Percentiles rank a stretch among this genome's conserved stretches.
These are phyloP conservation scores for Marchantia polymorpha DNA, from an alignment of 225 moss, liverwort and hornwort species.

Conservation along the genomic window DNA sequence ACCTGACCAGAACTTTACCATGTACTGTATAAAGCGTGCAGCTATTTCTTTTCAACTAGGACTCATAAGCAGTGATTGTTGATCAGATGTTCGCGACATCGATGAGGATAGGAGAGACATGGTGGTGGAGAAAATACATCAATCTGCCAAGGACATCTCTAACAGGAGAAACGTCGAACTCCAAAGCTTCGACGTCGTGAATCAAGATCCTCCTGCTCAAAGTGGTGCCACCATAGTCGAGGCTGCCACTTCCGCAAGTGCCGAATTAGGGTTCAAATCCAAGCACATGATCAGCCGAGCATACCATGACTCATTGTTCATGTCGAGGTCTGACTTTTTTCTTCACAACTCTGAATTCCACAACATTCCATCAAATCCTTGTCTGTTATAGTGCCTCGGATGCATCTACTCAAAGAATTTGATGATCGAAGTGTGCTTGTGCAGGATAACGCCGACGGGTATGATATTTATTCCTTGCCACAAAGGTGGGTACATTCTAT, in stretches of 20 bases:
- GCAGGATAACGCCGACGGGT: slow-evolving; percentile 70
- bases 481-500: slow-evolving; percentile 36
- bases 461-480: slow-evolving; percentile 98
- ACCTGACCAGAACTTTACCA: neutral
- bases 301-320: slow-evolving; percentile 92
- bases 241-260: slow-evolving; percentile 59
- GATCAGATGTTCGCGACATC: slow-evolving; percentile 83
- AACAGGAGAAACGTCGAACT: slow-evolving; percentile 56
- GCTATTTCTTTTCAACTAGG: neutral
- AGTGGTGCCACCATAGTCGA: slow-evolving; percentile 60
- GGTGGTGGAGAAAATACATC: slow-evolving; percentile 60
- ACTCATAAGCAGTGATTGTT: neutral
- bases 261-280: slow-evolving; percentile 53
- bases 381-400: neutral
- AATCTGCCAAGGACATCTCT: slow-evolving; percentile 56
- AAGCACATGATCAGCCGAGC: slow-evolving; percentile 93
- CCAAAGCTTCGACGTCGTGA: slow-evolving; percentile 72
- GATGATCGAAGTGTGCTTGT: neutral
- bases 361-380: neutral
- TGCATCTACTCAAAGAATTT: neutral
- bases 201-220: slow-evolving; percentile 89
- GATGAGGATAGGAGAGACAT: slow-evolving; percentile 66
- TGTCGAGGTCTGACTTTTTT: slow-evolving; percentile 51
- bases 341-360: neutral
- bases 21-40: neutral